Evolutionary conservation across 2,329 filamentous ascomycete species (phyloP).

Genomic region (Claviceps monticola): DNA sequence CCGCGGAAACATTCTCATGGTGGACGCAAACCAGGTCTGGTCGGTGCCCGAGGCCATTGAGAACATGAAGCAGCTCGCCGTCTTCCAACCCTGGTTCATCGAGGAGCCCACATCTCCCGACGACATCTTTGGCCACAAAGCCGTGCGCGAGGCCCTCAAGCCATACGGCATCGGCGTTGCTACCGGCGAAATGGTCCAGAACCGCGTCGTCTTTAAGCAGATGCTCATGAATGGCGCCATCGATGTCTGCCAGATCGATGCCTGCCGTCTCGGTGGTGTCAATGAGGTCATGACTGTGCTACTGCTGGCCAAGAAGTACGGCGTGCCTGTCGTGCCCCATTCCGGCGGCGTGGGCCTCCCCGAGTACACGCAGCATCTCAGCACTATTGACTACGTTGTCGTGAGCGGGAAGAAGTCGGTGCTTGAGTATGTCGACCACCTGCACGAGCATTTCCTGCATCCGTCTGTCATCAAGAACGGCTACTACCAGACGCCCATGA

Average conservation of each 20-base stretch:
- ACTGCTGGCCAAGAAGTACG: slow-evolving; percentile 67
- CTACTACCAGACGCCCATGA: slow-evolving; percentile 73
- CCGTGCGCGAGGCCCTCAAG: slow-evolving; percentile 65
- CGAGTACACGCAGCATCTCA: slow-evolving; percentile 87
- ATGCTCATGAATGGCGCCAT: slow-evolving; percentile 67
- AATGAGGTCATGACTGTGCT: slow-evolving; percentile 88
- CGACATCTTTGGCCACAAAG: slow-evolving; percentile 78
- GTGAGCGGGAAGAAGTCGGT: slow-evolving; percentile 71
- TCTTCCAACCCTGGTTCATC: slow-evolving; percentile 88
- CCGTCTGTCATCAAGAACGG: slow-evolving; percentile 69
- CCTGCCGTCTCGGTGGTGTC: slow-evolving; percentile 77
- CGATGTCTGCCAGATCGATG: slow-evolving; percentile 81
- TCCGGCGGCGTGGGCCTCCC: slow-evolving; percentile 80
- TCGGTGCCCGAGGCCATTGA: slow-evolving; percentile 77
- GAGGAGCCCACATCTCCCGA: slow-evolving; percentile 88
- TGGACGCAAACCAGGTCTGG: slow-evolving; percentile 90
- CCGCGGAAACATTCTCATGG: slow-evolving; percentile 73
- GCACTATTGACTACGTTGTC: slow-evolving; percentile 84
- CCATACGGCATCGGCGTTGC: slow-evolving; percentile 69
- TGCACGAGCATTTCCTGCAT: slow-evolving; percentile 86
- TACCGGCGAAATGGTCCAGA: slow-evolving; percentile 92
- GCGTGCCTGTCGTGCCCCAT: slow-evolving; percentile 76
- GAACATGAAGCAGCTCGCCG: slow-evolving; percentile 69
- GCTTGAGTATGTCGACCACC: slow-evolving; percentile 82
- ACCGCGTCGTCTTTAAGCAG: slow-evolving; percentile 89